Percentiles rank a stretch among this genome's conserved stretches.
These are phyloP conservation scores for Exutisphaerella laricina DNA, from an alignment of 2,329 filamentous ascomycete species.

Conservation along the genomic window DNA sequence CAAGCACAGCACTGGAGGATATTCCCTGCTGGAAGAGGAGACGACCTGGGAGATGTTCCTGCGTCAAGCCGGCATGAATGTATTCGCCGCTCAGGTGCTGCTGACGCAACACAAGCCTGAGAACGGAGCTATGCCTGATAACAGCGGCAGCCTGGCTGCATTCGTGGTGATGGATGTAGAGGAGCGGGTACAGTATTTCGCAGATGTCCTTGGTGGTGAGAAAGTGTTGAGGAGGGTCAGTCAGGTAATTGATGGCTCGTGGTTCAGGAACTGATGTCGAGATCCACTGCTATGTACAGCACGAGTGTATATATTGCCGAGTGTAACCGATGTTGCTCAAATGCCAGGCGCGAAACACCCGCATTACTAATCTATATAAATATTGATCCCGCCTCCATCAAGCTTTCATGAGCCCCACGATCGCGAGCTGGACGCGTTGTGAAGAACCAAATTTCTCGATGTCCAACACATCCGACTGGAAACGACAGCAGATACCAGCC, in stretches of 20 bases:
- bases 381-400: too few species aligned
- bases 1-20: constrained; percentile 31
- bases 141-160: constrained; percentile 40
- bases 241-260: constrained; percentile 19
- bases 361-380: too few species aligned
- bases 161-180: constrained; percentile 54
- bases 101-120: constrained; percentile 43
- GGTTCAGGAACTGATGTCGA: too few species aligned
- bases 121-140: constrained; percentile 6
- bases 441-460: too few species aligned
- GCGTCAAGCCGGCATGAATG: constrained; percentile 61
- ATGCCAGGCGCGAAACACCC: too few species aligned
- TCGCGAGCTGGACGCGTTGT: too few species aligned
- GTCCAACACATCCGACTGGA: too few species aligned
- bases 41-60: constrained; percentile 64
- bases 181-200: constrained; percentile 49
- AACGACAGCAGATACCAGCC: too few species aligned
- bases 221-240: constrained; percentile 50
- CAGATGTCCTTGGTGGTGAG: constrained; percentile 37
- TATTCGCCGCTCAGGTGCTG: constrained; percentile 64
- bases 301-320: too few species aligned
- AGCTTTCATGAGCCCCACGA: too few species aligned
- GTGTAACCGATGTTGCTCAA: too few species aligned
- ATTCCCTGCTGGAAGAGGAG: constrained; percentile 42
- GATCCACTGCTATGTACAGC: too few species aligned